These are phyloP conservation scores for Aspergillus kassunensis DNA, from an alignment of 495 filamentous ascomycete genomes.

Conservation along the genomic window DNA sequence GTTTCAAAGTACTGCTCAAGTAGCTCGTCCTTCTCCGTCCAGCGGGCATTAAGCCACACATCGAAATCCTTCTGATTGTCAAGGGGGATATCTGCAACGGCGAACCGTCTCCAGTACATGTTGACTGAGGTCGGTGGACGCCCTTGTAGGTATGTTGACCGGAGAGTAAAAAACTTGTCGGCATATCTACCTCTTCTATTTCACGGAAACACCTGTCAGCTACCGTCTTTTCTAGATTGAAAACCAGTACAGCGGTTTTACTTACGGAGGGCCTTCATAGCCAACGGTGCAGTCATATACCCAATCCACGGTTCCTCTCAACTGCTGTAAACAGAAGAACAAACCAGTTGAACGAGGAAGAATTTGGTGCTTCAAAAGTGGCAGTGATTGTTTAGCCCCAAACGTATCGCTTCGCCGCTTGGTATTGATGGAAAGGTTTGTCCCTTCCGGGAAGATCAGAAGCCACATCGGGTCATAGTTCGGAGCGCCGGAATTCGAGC, in stretches of 20 bases:
- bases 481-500: slow-evolving; percentile 46
- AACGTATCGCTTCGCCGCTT: slow-evolving; percentile 51
- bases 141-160: slow-evolving; percentile 59
- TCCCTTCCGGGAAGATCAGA: slow-evolving; percentile 67
- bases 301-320: slow-evolving; percentile 58
- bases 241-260: slow-evolving; percentile 8
- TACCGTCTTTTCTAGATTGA: neutral
- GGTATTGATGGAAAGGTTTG: slow-evolving; percentile 59
- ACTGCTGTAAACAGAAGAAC: slow-evolving; percentile 59
- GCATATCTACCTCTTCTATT: slow-evolving; percentile 55
- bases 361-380: slow-evolving; percentile 52
- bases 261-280: slow-evolving; percentile 66
- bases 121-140: slow-evolving; percentile 67
- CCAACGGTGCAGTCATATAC: slow-evolving; percentile 67
- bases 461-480: slow-evolving; percentile 66
- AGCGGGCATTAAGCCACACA: slow-evolving; percentile 54
- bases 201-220: slow-evolving; percentile 1
- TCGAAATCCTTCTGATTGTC: slow-evolving; percentile 54
- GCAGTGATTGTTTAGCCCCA: slow-evolving; percentile 51
- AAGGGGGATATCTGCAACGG: slow-evolving; percentile 54
- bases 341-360: slow-evolving; percentile 62
- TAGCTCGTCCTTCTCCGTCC: slow-evolving; percentile 61
- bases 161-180: slow-evolving; percentile 63
- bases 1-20: slow-evolving; percentile 54
- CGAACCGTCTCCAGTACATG: slow-evolving; percentile 65